Evolutionary conservation across 768 basidiomycete genomes (phyloP), one percentile per base, ranked within the genome.

Genomic region (Butyriboletus loyo): DNA sequence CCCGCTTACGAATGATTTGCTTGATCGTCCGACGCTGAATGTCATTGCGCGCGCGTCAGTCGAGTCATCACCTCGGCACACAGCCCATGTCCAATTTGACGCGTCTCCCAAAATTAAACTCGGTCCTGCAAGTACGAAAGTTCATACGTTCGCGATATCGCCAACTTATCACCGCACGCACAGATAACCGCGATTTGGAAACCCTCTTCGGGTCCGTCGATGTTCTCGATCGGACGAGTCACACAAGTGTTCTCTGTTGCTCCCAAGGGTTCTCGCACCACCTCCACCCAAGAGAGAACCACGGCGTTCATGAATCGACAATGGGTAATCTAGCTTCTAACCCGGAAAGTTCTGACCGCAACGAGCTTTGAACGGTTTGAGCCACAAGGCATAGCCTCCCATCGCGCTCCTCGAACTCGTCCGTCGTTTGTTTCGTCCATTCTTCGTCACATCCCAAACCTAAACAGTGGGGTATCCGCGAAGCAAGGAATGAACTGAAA

Each of bases 401-500:
- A 17, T 54, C 15, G 9, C 21, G 21, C 56, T 43, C 44, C 4
- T 25, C n/a, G 24, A 21, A 38, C 15, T 32, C 11, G 37, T 27
- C 21, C 13, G 28, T 17, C 30, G 27, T 32, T 8, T 7, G n/a
- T 6, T 7, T 55, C 39, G 34, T 36, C 8, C 3, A 17, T 17
- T 22, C 21, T 28, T 41, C 11, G 36, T 15, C 51, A n/a, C n/a
- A 28, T 21, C n/a, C 21, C 13, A 39, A 17, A 11, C 30, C 25
- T n/a, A n/a, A n/a, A n/a, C 10, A 31, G 30, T 25, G 38, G 34
- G 17, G 31, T n/a, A 24, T 66, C 63, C 64, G 64, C 52, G 54
- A 63, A 66, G 50, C 52, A 56, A 60, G 63, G 63, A 52, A 8
- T 35, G 47, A 55, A 34, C 3, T 27, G 35, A 39, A 25, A 51